Evolutionary conservation across 1,139 yeast species (phyloP).

Genomic region (Zygoascus sp.): DNA sequence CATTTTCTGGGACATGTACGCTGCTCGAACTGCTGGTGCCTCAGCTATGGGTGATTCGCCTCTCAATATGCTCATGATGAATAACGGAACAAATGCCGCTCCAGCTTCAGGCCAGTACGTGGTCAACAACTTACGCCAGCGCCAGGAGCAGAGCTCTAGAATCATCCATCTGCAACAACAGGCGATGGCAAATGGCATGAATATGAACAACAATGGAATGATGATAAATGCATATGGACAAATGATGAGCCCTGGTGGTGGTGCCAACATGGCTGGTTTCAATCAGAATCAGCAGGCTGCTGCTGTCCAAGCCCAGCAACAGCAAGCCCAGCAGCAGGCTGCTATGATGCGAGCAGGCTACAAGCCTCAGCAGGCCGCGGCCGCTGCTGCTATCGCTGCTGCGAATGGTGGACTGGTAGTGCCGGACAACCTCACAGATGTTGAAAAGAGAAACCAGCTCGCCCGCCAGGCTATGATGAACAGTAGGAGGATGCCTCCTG

Average conservation of each 20-base stretch:
- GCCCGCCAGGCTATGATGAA: constrained; percentile 29
- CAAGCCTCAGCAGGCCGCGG: constrained; percentile 20
- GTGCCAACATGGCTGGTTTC: constrained; percentile 8
- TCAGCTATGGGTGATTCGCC: not conserved
- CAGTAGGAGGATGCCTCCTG: constrained; percentile 20
- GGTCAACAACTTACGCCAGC: constrained; percentile 51
- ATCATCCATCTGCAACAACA: constrained; percentile 34
- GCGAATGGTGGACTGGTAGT: constrained; percentile 17
- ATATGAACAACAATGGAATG: constrained; percentile 11
- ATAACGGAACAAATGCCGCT: constrained; percentile 39
- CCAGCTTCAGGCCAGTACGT: constrained; percentile 66
- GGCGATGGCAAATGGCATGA: constrained; percentile 22
- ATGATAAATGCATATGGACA: constrained; percentile 24
- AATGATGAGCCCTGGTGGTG: constrained; percentile 18
- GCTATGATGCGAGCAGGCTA: constrained; percentile 18
- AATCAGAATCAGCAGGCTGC: constrained; percentile 15
- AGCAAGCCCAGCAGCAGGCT: constrained; percentile 23
- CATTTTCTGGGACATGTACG: constrained; percentile 90
- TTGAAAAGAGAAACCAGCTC: constrained; percentile 28
- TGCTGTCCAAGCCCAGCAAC: constrained; percentile 21
- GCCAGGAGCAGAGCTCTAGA: constrained; percentile 45
- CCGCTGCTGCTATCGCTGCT: constrained; percentile 17
- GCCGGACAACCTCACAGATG: constrained; percentile 28
- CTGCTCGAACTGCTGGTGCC: constrained; percentile 60
- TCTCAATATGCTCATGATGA: constrained; percentile 1